Evolutionary conservation across 257 asterid genomes (phyloP), one percentile per base, ranked within the genome.

Genomic region (Forsythia viridissima): DNA sequence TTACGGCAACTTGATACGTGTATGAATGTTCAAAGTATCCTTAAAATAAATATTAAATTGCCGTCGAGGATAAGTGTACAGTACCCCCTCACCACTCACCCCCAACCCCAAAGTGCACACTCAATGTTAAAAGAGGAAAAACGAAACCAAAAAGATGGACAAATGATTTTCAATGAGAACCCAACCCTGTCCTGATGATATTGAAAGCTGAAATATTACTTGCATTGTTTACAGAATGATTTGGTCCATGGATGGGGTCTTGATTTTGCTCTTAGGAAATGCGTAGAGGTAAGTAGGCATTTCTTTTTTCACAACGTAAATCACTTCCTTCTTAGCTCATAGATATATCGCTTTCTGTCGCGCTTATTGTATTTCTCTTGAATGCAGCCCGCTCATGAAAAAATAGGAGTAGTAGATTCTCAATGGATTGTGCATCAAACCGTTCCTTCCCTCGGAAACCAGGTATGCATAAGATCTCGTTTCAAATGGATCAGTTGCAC

Each of bases 161-260:
- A 16, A 55, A 40, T 10, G 46, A 34, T 21, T 9, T 7, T 61
- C 15, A 9, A 61, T 24, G n/a, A 51, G 18, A 13, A 51, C 3
- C 8, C 3, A 11, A 51, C 5, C 59, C 59, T 51, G 13, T 61
- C 16, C 39, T 61, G 69, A 24, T 13, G 68, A 20, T 15, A 42
- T 75, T 57, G 71, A 39, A 65, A 55, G 55, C 76, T 87, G 76
- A 61, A 39, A 30, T 61, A 20, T 34, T 77, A 36, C 34, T 74
- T 82, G 40, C 55, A 46, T 76, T 80, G 73, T 43, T 30, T 84
- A 76, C 97, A 94, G 99, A 94, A 95, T 78, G 99, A 93, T 82
- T 87, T 95, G 82, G 92, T 95, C 80, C 99, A 95, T 79, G 99
- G 99, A 83, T 92, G 99, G 98, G 99, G 99, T 76, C 97, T 92